Conservation (phyloP, 371 early-diverging fungal genomes). For the Zychaea mexicana region DNA sequence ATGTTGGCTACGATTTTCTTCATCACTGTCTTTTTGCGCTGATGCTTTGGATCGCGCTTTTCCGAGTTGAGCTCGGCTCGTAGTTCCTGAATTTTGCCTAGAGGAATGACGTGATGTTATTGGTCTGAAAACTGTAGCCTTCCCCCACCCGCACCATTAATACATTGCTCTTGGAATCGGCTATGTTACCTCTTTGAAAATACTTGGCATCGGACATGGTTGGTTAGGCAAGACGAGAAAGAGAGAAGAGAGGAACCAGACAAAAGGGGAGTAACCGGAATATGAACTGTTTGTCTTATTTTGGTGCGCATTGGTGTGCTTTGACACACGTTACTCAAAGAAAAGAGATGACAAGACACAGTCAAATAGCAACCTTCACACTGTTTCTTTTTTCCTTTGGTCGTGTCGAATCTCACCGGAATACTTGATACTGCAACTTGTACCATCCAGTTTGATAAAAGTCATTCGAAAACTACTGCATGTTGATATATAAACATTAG, state of each 20-base stretch:
- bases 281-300: neutral
- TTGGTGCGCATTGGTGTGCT: neutral
- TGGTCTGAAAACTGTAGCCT: too few relatives aligned
- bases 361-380: too few relatives aligned
- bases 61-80: slow-evolving; percentile 89
- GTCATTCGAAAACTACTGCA: too few relatives aligned
- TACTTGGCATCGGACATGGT: slow-evolving; percentile 80
- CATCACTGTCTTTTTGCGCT: slow-evolving; percentile 87
- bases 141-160: too few relatives aligned
- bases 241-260: neutral
- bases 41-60: slow-evolving; percentile 87
- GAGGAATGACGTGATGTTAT: too few relatives aligned
- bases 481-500: too few relatives aligned
- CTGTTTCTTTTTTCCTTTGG: too few relatives aligned
- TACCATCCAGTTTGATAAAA: neutral
- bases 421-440: too few relatives aligned
- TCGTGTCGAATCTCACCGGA: too few relatives aligned
- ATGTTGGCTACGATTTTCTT: slow-evolving; percentile 98
- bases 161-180: too few relatives aligned
- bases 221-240: neutral
- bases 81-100: slow-evolving; percentile 96
- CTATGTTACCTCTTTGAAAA: slow-evolving; percentile 82
- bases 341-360: too few relatives aligned
- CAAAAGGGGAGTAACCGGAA: neutral
- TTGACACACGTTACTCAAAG: neutral